Base-by-base conservation (phyloP, 768 basidiomycete genomes). In the Mycena chlorophos region DNA sequence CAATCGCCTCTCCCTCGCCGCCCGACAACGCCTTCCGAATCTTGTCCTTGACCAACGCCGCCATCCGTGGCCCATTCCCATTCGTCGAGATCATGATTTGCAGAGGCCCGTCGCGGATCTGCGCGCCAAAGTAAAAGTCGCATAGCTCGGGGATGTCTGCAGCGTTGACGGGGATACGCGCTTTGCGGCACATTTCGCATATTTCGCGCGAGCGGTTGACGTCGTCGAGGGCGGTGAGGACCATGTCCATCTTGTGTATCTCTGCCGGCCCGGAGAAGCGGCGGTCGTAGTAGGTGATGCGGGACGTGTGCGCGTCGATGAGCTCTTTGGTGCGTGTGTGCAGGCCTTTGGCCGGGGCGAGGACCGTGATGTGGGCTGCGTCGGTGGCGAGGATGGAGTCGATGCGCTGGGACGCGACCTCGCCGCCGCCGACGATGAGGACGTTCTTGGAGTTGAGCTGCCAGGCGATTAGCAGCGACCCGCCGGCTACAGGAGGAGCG, bases 111-210 rank as follows among this genome's bases (percentile, higher is more conserved):
- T 86, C 81, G 27, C 92, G 87, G 56, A 98, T 85, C 69, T 93
- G 91, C 3, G 92, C 89, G 48, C 97, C 97, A 73, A 98, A 99
- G 77, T 95, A 98, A 67, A 99, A 99, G 72, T 99, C 96, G 78
- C 97, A 99, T 39, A 87, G 83, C 40, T 90, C 85, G 2, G 97
- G 97, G 56, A 98, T 89, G 74, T 99, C 96, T 34, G 97, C 97
- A 57, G 94, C 93, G 71, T 99, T 99, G 52, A 96, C 88, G 5
- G 94, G 93, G 48, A 98, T 88, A 45, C 77, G 81, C 51, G 71
- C 77, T 23, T 79, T 75, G 52, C 93, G 75, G 63, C 89, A 89
- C 63, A 87, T 74, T 8, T 78, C 65, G 65, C 82, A 88, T 40
- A 98, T 94, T n/a, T 78, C 67, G 51, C 82, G 81, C 23, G 90